Percentiles rank a stretch among this genome's conserved stretches.
phyloP scores from a whole-genome alignment of 768 basidiomycete genomes.

The Hericium alpestre region DNA sequence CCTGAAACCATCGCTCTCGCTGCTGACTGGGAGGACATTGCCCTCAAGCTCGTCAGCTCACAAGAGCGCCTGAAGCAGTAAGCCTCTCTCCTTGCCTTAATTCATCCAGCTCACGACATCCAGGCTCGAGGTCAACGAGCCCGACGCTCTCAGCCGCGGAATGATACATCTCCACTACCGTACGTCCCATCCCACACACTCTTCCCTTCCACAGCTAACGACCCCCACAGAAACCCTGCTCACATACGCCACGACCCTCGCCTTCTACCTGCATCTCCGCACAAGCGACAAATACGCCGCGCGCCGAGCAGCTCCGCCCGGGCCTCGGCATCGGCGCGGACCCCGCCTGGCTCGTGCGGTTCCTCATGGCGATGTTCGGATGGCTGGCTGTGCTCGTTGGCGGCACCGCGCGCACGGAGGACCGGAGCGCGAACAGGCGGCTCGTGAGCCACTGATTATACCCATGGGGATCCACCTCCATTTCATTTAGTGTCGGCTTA shows the following conservation, averaged over 20 bases:
- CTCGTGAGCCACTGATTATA: not conserved
- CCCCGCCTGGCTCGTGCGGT: conserved; percentile 70
- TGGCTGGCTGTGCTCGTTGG: conserved; percentile 56
- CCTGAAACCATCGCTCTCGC: conserved; percentile 76
- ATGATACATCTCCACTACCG: conserved; percentile 84
- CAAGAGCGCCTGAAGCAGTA: conserved; percentile 46
- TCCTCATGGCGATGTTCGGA: conserved; percentile 70
- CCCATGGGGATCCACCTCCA: not conserved
- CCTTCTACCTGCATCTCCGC: conserved; percentile 88
- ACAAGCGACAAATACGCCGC: conserved; percentile 53
- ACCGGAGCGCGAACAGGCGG: not conserved
- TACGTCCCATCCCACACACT: conserved; percentile 46
- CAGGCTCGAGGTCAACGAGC: conserved; percentile 39
- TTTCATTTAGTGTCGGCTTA: not conserved
- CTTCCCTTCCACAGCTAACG: not conserved
- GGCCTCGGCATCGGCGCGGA: conserved; percentile 63
- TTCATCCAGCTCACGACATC: not conserved
- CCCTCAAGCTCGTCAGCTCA: conserved; percentile 38
- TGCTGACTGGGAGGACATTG: conserved; percentile 74
- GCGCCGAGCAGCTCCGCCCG: conserved; percentile 53
- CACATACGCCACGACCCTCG: conserved; percentile 82
- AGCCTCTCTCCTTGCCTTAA: not conserved
- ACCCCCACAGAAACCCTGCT: conserved; percentile 62
- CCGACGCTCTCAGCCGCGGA: conserved; percentile 49
- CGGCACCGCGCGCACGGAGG: conserved; percentile 1